Percentiles rank a stretch among this genome's conserved stretches.
These are phyloP conservation scores for Pythium biforme DNA, from an alignment of 352 stramenopile species.

Conservation along the genomic window DNA sequence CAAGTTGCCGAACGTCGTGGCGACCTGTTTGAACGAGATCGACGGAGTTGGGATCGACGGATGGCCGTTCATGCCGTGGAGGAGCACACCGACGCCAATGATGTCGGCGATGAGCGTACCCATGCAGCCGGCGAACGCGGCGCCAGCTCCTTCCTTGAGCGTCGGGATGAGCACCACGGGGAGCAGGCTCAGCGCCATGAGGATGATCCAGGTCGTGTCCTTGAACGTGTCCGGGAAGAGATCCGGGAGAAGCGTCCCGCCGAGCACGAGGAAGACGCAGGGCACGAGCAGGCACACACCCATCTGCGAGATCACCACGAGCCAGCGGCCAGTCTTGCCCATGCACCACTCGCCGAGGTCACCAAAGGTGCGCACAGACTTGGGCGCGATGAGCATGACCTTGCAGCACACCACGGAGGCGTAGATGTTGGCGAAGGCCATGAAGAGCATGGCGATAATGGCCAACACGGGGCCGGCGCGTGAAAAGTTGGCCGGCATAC, in stretches of 20 bases:
- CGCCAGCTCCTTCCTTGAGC: slow-evolving; percentile 48
- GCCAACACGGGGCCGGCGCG: slow-evolving; percentile 37
- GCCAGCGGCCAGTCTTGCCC: slow-evolving; percentile 39
- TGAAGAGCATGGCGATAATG: slow-evolving; percentile 47
- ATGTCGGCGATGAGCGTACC: slow-evolving; percentile 49
- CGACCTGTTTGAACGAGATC: too few species aligned
- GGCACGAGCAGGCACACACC: slow-evolving; percentile 45
- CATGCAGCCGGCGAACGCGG: slow-evolving; percentile 45
- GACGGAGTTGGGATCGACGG: slow-evolving; percentile 26
- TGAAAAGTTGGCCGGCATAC: too few species aligned
- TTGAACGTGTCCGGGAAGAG: slow-evolving; percentile 46
- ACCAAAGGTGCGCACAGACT: slow-evolving; percentile 43
- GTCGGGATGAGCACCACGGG: slow-evolving; percentile 47
- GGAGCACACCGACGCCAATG: slow-evolving; percentile 39
- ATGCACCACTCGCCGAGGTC: slow-evolving; percentile 59
- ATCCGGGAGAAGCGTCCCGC: slow-evolving; percentile 37
- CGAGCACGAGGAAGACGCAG: slow-evolving; percentile 50
- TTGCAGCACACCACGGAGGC: slow-evolving; percentile 47
- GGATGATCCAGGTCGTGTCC: slow-evolving; percentile 46
- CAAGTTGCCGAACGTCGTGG: too few species aligned
- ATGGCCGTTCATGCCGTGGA: slow-evolving; percentile 47
- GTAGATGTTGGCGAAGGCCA: slow-evolving; percentile 57
- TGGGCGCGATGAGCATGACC: slow-evolving; percentile 45
- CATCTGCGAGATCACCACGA: slow-evolving; percentile 45
- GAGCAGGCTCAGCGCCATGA: slow-evolving; percentile 45